Conservation (phyloP, 2,329 filamentous ascomycete genomes). For the Hypoxylon sp. region DNA sequence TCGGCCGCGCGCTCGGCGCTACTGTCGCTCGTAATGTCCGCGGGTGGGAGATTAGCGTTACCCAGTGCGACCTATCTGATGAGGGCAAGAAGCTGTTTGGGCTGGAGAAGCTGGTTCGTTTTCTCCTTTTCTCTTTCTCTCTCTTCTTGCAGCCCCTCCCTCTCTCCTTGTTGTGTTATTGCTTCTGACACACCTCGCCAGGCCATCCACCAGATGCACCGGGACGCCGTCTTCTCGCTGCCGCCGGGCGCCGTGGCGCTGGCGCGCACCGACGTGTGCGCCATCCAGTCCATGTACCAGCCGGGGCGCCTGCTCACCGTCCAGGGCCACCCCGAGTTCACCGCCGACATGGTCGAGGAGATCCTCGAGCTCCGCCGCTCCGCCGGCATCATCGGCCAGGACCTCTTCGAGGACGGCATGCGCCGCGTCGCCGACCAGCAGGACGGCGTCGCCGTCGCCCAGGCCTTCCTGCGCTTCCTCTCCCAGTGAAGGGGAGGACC, state of each 20-base stretch:
- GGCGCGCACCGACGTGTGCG: constrained; percentile 71
- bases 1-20: constrained; percentile 74
- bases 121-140: constrained; percentile 4
- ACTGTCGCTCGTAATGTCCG: constrained; percentile 70
- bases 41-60: constrained; percentile 86
- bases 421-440: constrained; percentile 71
- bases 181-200: constrained; percentile 45
- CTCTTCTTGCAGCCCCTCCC: background rate
- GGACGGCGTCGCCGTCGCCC: constrained; percentile 79
- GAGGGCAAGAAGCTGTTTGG: constrained; percentile 77
- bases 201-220: constrained; percentile 86
- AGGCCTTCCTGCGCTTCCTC: constrained; percentile 80
- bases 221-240: constrained; percentile 73
- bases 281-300: constrained; percentile 81
- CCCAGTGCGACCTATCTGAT: constrained; percentile 70
- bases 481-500: too few species aligned
- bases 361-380: constrained; percentile 70
- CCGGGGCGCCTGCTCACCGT: constrained; percentile 74
- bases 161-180: background rate
- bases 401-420: constrained; percentile 73
- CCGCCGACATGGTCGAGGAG: constrained; percentile 72
- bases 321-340: constrained; percentile 90
- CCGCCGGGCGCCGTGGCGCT: constrained; percentile 69
- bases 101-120: constrained; percentile 62
- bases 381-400: constrained; percentile 73